A percentile compares a stretch with the other conserved stretches of the same genome.
phyloP scores from a whole-genome alignment of 2,329 filamentous ascomycete species.

The Colletotrichum sublineola region DNA sequence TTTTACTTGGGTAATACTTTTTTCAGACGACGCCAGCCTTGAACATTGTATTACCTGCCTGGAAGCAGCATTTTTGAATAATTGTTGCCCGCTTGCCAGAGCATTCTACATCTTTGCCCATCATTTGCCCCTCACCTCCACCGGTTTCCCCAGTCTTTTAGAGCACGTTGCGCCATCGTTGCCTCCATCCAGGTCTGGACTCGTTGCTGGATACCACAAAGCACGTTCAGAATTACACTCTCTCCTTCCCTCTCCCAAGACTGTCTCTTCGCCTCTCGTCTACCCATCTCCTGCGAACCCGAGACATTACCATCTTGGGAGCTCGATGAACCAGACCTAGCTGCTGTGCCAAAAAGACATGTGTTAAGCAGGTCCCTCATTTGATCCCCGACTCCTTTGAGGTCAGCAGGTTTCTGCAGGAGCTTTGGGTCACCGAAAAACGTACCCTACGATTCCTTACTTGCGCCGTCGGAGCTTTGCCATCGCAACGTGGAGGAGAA shows the following conservation, averaged over 20 bases:
- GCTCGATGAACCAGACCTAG: slow-evolving; percentile 37
- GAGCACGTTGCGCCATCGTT: slow-evolving; percentile 8
- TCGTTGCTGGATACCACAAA: slow-evolving; percentile 4
- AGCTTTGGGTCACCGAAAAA: slow-evolving; percentile 53
- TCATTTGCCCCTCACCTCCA: slow-evolving; percentile 6
- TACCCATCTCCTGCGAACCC: slow-evolving; percentile 2
- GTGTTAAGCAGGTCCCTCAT: slow-evolving; percentile 42
- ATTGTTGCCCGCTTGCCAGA: slow-evolving; percentile 31
- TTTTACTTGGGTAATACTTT: slow-evolving; percentile 35
- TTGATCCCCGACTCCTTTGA: slow-evolving; percentile 73
- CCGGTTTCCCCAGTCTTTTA: neutral
- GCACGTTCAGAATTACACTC: neutral
- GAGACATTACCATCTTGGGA: slow-evolving; percentile 51
- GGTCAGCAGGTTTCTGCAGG: slow-evolving; percentile 88
- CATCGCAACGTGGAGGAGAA: slow-evolving; percentile 5
- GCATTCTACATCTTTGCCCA: neutral
- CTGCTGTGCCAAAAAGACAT: slow-evolving; percentile 31
- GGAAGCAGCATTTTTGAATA: slow-evolving; percentile 41
- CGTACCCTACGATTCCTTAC: slow-evolving; percentile 30
- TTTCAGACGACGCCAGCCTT: slow-evolving; percentile 40
- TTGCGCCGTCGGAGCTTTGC: slow-evolving; percentile 27
- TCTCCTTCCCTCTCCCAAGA: neutral
- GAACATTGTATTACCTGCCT: slow-evolving; percentile 42
- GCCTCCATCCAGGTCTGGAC: slow-evolving; percentile 6
- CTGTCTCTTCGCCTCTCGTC: neutral